Evolutionary conservation across 1,139 yeast genomes (phyloP).

Genomic region (Sugiyamaella japonica): DNA sequence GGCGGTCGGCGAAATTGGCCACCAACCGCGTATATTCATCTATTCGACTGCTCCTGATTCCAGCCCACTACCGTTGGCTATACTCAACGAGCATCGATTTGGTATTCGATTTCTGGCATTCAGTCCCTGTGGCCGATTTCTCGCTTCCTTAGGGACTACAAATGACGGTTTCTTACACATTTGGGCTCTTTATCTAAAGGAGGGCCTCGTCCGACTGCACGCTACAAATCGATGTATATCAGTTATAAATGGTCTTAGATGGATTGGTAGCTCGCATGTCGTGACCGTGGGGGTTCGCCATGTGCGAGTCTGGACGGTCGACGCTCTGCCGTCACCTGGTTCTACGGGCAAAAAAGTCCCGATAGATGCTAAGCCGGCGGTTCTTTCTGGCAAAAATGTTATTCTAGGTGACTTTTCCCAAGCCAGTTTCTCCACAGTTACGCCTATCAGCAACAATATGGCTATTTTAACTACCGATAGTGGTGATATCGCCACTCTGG

Average conservation of each 20-base stretch:
- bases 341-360: background rate
- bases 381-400: constrained; percentile 59
- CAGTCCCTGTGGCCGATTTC: constrained; percentile 54
- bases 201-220: constrained; percentile 32
- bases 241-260: constrained; percentile 52
- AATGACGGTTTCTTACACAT: constrained; percentile 66
- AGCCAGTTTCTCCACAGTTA: constrained; percentile 48
- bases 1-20: constrained; percentile 70
- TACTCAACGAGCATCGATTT: constrained; percentile 61
- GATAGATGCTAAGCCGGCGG: constrained; percentile 35
- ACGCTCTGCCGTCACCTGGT: constrained; percentile 15
- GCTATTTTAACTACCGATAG: constrained; percentile 48
- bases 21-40: constrained; percentile 60
- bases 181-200: constrained; percentile 49
- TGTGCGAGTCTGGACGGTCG: constrained; percentile 58
- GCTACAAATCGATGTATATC: constrained; percentile 65
- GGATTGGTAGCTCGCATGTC: constrained; percentile 50
- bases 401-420: constrained; percentile 52
- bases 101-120: constrained; percentile 59
- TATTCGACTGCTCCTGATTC: constrained; percentile 54
- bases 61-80: constrained; percentile 52
- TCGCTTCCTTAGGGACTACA: constrained; percentile 61
- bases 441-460: constrained; percentile 39
- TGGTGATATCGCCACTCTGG: constrained; percentile 43
- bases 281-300: constrained; percentile 62